Evolutionary conservation across 192 early-diverging fungal genomes (phyloP).

Genomic region (Linnemannia elongata): DNA sequence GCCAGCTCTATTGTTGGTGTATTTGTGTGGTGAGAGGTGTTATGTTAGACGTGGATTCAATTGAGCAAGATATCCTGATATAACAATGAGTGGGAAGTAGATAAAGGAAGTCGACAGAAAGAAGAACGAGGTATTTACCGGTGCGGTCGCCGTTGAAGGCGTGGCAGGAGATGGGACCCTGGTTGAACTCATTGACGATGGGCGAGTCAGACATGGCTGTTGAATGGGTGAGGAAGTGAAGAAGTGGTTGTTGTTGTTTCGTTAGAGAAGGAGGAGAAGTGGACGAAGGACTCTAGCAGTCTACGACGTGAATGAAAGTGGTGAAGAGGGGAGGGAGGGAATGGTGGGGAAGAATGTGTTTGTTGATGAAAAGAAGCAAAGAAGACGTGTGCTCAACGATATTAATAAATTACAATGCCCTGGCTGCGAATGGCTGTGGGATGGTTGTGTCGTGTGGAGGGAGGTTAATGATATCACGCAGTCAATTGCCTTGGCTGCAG

Average conservation of each 20-base stretch:
- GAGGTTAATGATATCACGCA: background rate
- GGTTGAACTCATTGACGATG: slow-evolving; percentile 59
- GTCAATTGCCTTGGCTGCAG: no score
- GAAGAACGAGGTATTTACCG: slow-evolving; percentile 64
- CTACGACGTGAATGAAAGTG: slow-evolving; percentile 35
- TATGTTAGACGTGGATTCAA: background rate
- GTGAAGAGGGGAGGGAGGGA: background rate
- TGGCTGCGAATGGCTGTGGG: background rate
- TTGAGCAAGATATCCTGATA: background rate
- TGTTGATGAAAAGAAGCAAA: background rate
- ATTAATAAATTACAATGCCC: background rate
- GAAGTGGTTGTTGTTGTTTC: background rate
- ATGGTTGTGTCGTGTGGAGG: background rate
- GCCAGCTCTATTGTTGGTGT: slow-evolving; percentile 82
- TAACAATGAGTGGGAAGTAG: background rate
- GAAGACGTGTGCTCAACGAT: background rate
- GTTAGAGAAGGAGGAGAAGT: background rate
- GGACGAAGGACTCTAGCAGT: slow-evolving; percentile 56
- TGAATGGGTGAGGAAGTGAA: background rate
- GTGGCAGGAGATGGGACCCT: slow-evolving; percentile 91
- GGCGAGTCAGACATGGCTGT: slow-evolving; percentile 32
- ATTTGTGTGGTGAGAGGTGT: background rate
- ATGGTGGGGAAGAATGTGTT: background rate
- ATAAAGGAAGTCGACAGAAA: background rate
- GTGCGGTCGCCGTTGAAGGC: slow-evolving; percentile 92